A percentile compares a stretch with the other conserved stretches of the same genome.
phyloP scores from a whole-genome alignment of 139 green algal species.

The Chlorella sp. region DNA sequence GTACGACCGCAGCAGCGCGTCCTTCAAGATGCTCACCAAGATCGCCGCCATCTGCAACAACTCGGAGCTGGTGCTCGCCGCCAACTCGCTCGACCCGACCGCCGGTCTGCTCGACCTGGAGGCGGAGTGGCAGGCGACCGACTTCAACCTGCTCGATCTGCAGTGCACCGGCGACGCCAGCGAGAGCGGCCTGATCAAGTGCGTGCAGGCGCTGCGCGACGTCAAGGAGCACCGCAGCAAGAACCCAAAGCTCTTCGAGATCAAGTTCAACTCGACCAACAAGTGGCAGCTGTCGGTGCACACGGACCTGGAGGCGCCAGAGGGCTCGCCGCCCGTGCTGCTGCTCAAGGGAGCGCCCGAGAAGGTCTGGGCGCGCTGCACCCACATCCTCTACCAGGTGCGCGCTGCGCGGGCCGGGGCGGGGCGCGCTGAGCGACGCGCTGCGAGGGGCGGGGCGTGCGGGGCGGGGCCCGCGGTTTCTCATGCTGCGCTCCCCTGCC shows the following conservation, averaged over 20 bases:
- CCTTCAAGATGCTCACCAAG: constrained; percentile 53
- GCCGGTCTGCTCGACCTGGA: constrained; percentile 26
- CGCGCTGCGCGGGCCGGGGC: too few relatives aligned
- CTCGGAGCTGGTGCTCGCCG: constrained; percentile 49
- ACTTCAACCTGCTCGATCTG: constrained; percentile 69
- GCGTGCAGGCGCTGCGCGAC: constrained; percentile 55
- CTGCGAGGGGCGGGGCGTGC: too few relatives aligned
- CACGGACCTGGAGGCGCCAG: constrained; percentile 22
- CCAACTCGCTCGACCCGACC: constrained; percentile 32
- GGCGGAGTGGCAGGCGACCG: constrained; percentile 31
- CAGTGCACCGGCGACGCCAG: constrained; percentile 61
- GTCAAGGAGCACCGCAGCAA: constrained; percentile 21
- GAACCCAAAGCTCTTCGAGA: constrained; percentile 76
- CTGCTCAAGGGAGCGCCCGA: constrained; percentile 59
- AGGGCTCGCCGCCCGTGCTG: constrained; percentile 25
- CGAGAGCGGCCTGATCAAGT: constrained; percentile 69
- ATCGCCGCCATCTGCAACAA: constrained; percentile 73
- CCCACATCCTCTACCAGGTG: constrained; percentile 36
- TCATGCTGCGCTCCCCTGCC: too few relatives aligned
- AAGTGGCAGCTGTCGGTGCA: constrained; percentile 79
- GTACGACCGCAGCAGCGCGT: constrained; percentile 17
- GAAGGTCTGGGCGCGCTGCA: constrained; percentile 44
- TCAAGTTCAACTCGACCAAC: constrained; percentile 85
- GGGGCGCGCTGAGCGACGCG: too few relatives aligned
- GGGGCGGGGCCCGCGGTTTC: too few relatives aligned